Conservation (phyloP, 345 rosid species). For the Stellera chamaejasme region DNA sequence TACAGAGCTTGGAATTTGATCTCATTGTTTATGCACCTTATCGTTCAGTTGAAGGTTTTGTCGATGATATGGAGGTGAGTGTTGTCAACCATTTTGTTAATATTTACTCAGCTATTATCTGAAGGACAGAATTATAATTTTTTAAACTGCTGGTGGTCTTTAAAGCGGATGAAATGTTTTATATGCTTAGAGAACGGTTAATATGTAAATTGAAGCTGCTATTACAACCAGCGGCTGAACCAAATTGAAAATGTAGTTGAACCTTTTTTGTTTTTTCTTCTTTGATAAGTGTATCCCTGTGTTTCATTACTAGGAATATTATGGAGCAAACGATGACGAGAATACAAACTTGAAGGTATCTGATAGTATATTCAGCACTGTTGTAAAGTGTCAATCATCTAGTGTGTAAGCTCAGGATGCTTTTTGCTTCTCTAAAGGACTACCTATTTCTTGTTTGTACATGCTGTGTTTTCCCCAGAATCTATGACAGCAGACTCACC, state of each 20-base stretch:
- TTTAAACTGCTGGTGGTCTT: too few relatives aligned
- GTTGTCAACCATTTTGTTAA: conserved; percentile 4
- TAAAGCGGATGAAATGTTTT: too few relatives aligned
- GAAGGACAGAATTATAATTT: neutral
- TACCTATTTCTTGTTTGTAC: too few relatives aligned
- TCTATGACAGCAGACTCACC: too few relatives aligned
- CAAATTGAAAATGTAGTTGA: conserved; percentile 6
- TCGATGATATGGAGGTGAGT: conserved; percentile 62
- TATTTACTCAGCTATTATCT: neutral
- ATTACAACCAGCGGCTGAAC: neutral
- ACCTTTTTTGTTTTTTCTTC: neutral
- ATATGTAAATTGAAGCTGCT: too few relatives aligned
- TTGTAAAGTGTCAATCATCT: neutral
- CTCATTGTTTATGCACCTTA: conserved; percentile 94
- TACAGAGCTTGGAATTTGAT: conserved; percentile 91
- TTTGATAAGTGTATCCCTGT: conserved; percentile 3
- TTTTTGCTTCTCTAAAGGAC: too few relatives aligned
- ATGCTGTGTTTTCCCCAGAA: too few relatives aligned
- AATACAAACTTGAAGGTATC: conserved; percentile 56
- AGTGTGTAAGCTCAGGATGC: too few relatives aligned
- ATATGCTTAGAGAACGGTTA: too few relatives aligned
- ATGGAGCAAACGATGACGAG: conserved; percentile 42
- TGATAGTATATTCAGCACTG: neutral
- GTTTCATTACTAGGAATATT: conserved; percentile 40
- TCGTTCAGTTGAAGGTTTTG: conserved; percentile 89